Base-by-base conservation (phyloP, 225 moss, liverwort and hornwort species). In the Lunularia cruciata region DNA sequence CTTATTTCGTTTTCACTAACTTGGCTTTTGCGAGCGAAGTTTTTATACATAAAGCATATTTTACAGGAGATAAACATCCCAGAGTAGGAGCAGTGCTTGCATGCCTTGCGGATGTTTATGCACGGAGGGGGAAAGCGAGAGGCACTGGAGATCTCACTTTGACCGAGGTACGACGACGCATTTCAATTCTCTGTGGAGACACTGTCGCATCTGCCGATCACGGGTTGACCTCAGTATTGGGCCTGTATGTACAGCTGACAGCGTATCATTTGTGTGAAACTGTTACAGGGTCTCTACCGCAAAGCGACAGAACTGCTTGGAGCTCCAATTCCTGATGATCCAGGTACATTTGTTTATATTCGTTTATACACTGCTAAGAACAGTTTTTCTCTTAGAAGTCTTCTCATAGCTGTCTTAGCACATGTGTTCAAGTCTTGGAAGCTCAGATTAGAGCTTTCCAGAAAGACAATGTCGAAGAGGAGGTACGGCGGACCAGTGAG, bases 61-160 rank as follows among this genome's bases (percentile, higher is more conserved):
- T 36, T 75, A 61, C 81, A 94, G 94, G 88, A 67, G 86, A 86
- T 30, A 84, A 73, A 68, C 95, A 94, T 84, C 81, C 80, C 37
- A 72, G 92, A 46, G 91, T 95, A 36, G 95, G 95, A 61, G 65
- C 79, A 28, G 72, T 81, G 25, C 78, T 95, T 46, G 83, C 84
- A 26, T 90, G 92, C 75, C 88, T 95, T 63, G 95, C 95, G 39
- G 81, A 92, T 67, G 84, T 90, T 46, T 95, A 86, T 69, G 84
- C 81, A 43, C 77, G 85, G 28, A 86, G 86, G 79, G 94, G 94
- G 75, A 80, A 75, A 63, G 32, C 57, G 38, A 86, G 78, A 78
- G 87, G 88, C 54, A 84, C 79, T 71, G 93, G 94, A 54, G 94
- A 91, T 66, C 71, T 79, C 3, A 77, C 86, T 39, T 82, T 94